Evolutionary conservation across 805 yeast species (phyloP), one percentile per base, ranked within the genome.

Genomic region (Starmerella roubikii): DNA sequence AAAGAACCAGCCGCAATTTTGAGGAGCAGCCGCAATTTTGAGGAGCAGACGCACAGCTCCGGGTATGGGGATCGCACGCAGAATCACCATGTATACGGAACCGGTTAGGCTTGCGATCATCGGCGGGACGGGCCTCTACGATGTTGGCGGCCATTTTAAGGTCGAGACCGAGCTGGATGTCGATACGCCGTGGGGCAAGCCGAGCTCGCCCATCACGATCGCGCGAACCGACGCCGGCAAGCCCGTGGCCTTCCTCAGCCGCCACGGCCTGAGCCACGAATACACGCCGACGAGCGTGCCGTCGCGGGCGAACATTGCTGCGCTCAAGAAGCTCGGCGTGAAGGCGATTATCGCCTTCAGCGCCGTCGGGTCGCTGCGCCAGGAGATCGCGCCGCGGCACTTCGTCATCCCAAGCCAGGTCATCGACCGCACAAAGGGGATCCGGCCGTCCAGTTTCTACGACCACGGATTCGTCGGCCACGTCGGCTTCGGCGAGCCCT

Each of bases 91-190:
- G 26, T 42, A 40, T 30, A 41, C 32, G 16, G 45, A 49, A 51
- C 77, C 81, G 25, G 81, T 91, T 20, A 69, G 72, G 29, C 68
- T 91, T 31, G 97, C 94, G 26, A 74, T 91, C 50, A 91, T 91
- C 57, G 98, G 98, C 30, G 98, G 98, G 30, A 91, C 98, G 4
- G 99, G 99, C n/a, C 70, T 91, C 23, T 91, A 91, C 66, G 80
- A 82, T 42, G 67, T 91, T 41, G 82, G 78, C 30, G 75, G 82
- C 41, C 36, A 32, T 19, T 67, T 91, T 40, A 71, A 76, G 34
- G 93, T 94, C 3, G 93, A 88, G 33, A 94, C 95, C 13, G 67
- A 78, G 50, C 62, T 91, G 30, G 74, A 83, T 13, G 62, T 85
- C 42, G 71, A 79, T 16, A 91, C 99, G 3, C 99, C 99, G 18